Percentiles rank a stretch among this genome's conserved stretches.
Evolutionary conservation across 768 basidiomycete genomes (phyloP).

Genomic region (Lentinus brumalis): DNA sequence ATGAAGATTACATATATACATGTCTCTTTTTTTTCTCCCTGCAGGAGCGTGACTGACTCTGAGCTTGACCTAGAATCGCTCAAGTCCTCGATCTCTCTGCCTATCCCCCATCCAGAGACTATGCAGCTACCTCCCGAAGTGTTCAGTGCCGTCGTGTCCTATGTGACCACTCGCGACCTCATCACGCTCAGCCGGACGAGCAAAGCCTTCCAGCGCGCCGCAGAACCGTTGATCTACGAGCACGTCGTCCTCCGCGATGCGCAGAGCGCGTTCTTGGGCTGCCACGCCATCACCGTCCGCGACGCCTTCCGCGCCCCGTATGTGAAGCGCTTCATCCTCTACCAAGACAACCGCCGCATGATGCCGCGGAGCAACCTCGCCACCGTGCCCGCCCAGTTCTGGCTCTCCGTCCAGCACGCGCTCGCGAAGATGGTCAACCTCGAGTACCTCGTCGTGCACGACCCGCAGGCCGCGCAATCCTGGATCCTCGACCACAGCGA

Average conservation of each 20-base stretch:
- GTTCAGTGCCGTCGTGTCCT: conserved; percentile 42
- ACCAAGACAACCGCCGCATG: conserved; percentile 35
- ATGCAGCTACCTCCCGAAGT: conserved; percentile 44
- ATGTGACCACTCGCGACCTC: conserved; percentile 40
- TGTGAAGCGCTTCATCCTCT: conserved; percentile 48
- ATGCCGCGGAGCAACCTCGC: conserved; percentile 14
- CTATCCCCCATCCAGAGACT: too few relatives aligned
- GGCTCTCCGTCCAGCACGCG: conserved; percentile 45
- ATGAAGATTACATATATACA: too few relatives aligned
- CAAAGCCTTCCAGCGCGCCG: conserved; percentile 49
- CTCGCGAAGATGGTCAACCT: conserved; percentile 48
- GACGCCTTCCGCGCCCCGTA: conserved; percentile 39
- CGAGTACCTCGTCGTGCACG: conserved; percentile 44
- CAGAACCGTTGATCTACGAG: conserved; percentile 50
- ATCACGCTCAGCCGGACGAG: conserved; percentile 45
- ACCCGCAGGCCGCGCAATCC: conserved; percentile 39
- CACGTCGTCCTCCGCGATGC: conserved; percentile 41
- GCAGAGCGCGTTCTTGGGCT: conserved; percentile 38
- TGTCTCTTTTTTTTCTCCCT: too few relatives aligned
- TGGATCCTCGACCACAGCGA: conserved; percentile 49
- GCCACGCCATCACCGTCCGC: conserved; percentile 38
- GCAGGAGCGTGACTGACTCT: too few relatives aligned
- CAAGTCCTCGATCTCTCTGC: too few relatives aligned
- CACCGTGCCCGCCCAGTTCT: conserved; percentile 39
- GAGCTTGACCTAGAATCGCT: too few relatives aligned